Percentiles rank a stretch among this genome's conserved stretches.
Evolutionary conservation across 2,329 filamentous ascomycete species (phyloP).

Genomic region (Diplodia corticola): DNA sequence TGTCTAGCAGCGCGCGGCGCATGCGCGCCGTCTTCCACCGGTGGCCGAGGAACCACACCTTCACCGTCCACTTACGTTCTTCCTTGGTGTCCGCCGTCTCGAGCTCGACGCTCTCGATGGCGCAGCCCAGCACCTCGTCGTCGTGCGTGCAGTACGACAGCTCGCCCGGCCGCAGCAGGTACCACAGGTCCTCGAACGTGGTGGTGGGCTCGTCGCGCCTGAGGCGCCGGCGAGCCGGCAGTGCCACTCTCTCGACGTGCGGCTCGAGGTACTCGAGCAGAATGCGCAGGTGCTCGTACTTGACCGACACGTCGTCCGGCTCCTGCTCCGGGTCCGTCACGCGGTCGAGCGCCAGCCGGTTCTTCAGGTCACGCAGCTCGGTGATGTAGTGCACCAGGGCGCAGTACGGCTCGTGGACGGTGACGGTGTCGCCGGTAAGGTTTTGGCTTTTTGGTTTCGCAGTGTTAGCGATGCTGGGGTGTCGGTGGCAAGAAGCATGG

Average conservation of each 20-base stretch:
- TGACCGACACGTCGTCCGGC: constrained; percentile 6
- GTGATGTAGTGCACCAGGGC: constrained; percentile 13
- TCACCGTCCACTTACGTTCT: background rate
- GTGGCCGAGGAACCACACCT: constrained; percentile 19
- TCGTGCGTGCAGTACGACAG: constrained; percentile 4
- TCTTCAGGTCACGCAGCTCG: constrained; percentile 11
- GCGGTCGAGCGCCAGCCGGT: background rate
- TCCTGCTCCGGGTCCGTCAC: background rate
- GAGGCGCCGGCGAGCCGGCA: constrained; percentile 2
- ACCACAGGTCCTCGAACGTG: constrained; percentile 18
- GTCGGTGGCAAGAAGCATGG: background rate
- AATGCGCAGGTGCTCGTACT: constrained; percentile 17
- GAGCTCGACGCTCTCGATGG: constrained; percentile 4
- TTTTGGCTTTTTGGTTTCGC: constrained; percentile 7
- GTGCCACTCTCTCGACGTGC: constrained; percentile 1
- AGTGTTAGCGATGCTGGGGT: background rate
- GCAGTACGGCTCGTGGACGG: constrained; percentile 14
- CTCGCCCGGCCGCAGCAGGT: constrained; percentile 11
- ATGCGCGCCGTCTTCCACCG: constrained; percentile 14
- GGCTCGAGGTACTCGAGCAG: constrained; percentile 19
- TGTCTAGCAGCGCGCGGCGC: background rate
- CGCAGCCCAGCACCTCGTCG: constrained; percentile 1
- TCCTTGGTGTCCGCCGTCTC: background rate
- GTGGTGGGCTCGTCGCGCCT: constrained; percentile 11
- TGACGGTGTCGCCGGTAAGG: constrained; percentile 10